phyloP scores from a whole-genome alignment of 2,329 filamentous ascomycete species.

The Sclerotinia minor region DNA sequence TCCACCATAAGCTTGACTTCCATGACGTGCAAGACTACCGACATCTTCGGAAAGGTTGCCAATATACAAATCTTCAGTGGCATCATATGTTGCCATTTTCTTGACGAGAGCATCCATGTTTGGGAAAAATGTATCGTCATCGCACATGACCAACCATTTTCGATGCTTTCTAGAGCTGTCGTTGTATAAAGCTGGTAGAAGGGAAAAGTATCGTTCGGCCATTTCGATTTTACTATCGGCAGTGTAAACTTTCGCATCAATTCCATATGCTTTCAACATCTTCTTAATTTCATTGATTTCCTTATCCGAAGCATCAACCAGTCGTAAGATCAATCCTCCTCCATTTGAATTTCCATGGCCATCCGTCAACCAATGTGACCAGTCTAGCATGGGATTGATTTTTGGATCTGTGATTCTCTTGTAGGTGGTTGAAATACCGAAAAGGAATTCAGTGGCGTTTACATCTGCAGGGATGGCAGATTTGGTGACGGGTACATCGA shows the following conservation, averaged over 20 bases:
- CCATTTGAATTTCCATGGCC: slow-evolving; percentile 57
- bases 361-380: slow-evolving; percentile 61
- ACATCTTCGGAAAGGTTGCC: slow-evolving; percentile 41
- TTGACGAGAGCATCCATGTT: slow-evolving; percentile 39
- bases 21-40: slow-evolving; percentile 40
- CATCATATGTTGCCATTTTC: slow-evolving; percentile 34
- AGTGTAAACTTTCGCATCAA: slow-evolving; percentile 58
- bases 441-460: slow-evolving; percentile 58
- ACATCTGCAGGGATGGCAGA: slow-evolving; percentile 53
- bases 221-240: slow-evolving; percentile 56
- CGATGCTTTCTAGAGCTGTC: slow-evolving; percentile 51
- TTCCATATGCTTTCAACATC: slow-evolving; percentile 50
- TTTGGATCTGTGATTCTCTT: slow-evolving; percentile 53
- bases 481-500: slow-evolving; percentile 53
- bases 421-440: slow-evolving; percentile 60
- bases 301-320: slow-evolving; percentile 53
- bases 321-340: slow-evolving; percentile 55
- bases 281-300: slow-evolving; percentile 53
- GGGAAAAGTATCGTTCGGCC: slow-evolving; percentile 58
- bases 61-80: slow-evolving; percentile 37
- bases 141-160: slow-evolving; percentile 45
- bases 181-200: slow-evolving; percentile 56
- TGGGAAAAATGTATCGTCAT: slow-evolving; percentile 41
- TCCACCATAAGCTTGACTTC: slow-evolving; percentile 40
- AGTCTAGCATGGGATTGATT: slow-evolving; percentile 57